Evolutionary conservation across 2,329 filamentous ascomycete genomes (phyloP).

Genomic region (Penicillium sp.): DNA sequence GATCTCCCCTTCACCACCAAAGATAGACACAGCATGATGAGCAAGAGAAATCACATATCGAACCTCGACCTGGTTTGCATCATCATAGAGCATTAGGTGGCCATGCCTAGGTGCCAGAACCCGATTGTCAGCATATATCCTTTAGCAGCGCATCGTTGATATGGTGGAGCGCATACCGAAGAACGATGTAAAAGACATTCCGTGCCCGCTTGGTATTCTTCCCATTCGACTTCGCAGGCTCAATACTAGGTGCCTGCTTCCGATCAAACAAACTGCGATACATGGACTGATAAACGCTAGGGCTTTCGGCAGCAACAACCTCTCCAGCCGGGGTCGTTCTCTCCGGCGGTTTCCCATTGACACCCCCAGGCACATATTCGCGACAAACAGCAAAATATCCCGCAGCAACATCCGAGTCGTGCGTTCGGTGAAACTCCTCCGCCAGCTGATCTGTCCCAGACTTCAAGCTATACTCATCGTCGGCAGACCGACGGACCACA

Average conservation of each 20-base stretch:
- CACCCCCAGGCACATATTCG: conserved; percentile 86
- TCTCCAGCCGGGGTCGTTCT: conserved; percentile 76
- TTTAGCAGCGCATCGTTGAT: not conserved
- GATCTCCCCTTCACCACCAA: conserved; percentile 73
- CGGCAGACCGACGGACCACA: conserved; percentile 54
- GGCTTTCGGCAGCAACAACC: conserved; percentile 75
- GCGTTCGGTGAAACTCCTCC: conserved; percentile 60
- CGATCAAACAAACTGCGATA: conserved; percentile 94
- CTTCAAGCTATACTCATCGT: conserved; percentile 65
- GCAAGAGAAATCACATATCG: conserved; percentile 92
- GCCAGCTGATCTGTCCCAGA: conserved; percentile 59
- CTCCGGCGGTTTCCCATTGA: conserved; percentile 91
- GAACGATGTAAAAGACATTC: conserved; percentile 90
- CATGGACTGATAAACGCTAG: conserved; percentile 97
- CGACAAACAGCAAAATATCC: conserved; percentile 95
- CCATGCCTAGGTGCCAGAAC: conserved; percentile 64
- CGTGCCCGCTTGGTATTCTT: conserved; percentile 62
- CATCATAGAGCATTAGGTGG: conserved; percentile 96
- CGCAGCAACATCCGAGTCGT: conserved; percentile 75
- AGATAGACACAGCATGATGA: conserved; percentile 78
- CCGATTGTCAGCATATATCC: conserved; percentile 13
- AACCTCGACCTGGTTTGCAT: conserved; percentile 91
- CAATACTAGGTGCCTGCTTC: conserved; percentile 59
- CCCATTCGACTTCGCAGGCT: conserved; percentile 50
- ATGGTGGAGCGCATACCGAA: conserved; percentile 60